Evolutionary conservation across 345 rosid species (phyloP).

Genomic region (Syzygium grande): DNA sequence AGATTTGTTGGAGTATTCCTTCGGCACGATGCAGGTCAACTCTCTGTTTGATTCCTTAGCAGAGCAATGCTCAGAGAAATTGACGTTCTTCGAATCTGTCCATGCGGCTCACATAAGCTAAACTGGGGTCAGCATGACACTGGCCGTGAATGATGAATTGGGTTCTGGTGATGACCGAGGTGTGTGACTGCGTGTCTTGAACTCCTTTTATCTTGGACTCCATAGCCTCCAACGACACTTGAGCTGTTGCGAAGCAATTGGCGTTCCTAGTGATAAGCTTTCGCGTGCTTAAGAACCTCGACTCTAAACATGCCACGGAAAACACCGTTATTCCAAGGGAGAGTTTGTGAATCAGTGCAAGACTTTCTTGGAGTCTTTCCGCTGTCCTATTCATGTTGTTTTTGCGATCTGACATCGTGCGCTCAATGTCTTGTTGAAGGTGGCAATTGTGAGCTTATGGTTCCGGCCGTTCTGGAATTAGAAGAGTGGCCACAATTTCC

Average conservation of each 20-base stretch:
- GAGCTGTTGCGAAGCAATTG: background rate
- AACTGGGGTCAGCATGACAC: background rate
- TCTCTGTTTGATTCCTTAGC: background rate
- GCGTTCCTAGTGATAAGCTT: background rate
- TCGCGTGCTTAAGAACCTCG: background rate
- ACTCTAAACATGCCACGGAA: background rate
- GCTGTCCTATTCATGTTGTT: background rate
- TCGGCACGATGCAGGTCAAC: background rate
- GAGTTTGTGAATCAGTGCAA: background rate
- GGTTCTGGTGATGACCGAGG: background rate
- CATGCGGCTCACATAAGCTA: background rate
- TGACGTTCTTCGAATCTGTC: background rate
- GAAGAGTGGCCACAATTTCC: constrained; percentile 95
- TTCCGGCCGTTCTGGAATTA: constrained; percentile 62
- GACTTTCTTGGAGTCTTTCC: background rate
- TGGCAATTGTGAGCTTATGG: constrained; percentile 89
- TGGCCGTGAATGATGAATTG: background rate
- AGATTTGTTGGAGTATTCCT: background rate
- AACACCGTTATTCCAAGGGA: background rate
- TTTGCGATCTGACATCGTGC: background rate
- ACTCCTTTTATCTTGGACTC: background rate
- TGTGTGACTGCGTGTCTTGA: background rate
- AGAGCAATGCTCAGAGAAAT: background rate
- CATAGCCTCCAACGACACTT: background rate
- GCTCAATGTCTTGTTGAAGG: constrained; percentile 25